Base-by-base conservation (phyloP, 2,329 filamentous ascomycete species). In the Colletotrichum sp. region DNA sequence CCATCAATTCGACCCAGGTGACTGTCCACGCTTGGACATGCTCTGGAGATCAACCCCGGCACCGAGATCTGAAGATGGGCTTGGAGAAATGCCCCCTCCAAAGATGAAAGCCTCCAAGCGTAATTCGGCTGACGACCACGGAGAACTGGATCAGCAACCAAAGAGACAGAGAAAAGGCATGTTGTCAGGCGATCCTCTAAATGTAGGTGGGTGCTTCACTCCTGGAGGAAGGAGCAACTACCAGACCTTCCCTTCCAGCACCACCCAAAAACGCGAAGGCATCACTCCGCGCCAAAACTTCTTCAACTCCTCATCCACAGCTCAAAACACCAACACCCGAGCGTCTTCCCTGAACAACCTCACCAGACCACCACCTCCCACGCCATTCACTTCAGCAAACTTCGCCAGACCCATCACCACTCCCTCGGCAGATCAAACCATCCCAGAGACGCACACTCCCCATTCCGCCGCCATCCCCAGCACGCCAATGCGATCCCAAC, bases 1-100 rank as follows among this genome's bases (percentile, higher is more conserved):
- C 3, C 0, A 43, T 43, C 16, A 43, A 18, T 0, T 43, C 0
- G 18, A 43, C 0, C 38, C 18, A 8, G 18, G 0, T 0, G 16
- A 43, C 0, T n/a, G 0, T 2, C 38, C 38, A 43, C 38, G 38
- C 38, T 2, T 43, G 18, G 38, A 43, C 0, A 43, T 43, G 38
- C 38, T 43, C 1, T n/a, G 38, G 8, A 43, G 0, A 1, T 18
- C 38, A 43, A 43, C 38, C 18, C 38, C 38, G 18, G 38, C 1
- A 10, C 38, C 38, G 38, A 0, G 38, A 0, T 10, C 38, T 43
- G 38, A 43, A 1, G 38, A 2, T 18, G 18, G 0, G 16, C 0
- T n/a, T 18, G 38, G 2, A 43, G 1, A 3, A n/a, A 43, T 43
- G 18, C 38, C 18, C 2, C 38, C 38, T 43, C 36, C 36, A 43